These are phyloP conservation scores for Mycena vitilis DNA, from an alignment of 768 basidiomycete genomes.

Conservation along the genomic window DNA sequence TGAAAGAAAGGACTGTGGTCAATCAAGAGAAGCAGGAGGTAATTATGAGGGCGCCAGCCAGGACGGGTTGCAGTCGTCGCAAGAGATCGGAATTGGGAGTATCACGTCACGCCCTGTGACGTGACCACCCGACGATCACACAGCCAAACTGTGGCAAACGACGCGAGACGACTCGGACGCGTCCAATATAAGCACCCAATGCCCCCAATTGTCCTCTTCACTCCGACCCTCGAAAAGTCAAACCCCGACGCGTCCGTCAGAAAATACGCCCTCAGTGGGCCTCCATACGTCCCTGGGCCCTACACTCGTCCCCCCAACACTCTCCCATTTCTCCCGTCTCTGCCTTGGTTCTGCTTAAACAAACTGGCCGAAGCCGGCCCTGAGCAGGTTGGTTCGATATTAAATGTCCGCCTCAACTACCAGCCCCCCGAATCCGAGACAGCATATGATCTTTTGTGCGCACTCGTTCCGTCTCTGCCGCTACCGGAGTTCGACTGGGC, in stretches of 20 bases:
- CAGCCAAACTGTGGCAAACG: not conserved
- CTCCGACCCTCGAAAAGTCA: slow-evolving; percentile 3
- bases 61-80: slow-evolving; percentile 33
- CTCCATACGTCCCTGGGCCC: slow-evolving; percentile 39
- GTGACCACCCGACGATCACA: not conserved
- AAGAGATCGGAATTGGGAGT: slow-evolving; percentile 35
- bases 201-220: slow-evolving; percentile 4
- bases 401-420: slow-evolving; percentile 50
- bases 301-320: slow-evolving; percentile 33
- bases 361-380: slow-evolving; percentile 33
- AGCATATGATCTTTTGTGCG: slow-evolving; percentile 50
- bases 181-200: not conserved
- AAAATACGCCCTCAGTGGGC: slow-evolving; percentile 34
- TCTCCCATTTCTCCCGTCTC: slow-evolving; percentile 56
- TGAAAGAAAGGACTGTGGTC: slow-evolving; percentile 46
- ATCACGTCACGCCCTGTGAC: not conserved
- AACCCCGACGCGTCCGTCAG: slow-evolving; percentile 41
- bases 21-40: slow-evolving; percentile 29
- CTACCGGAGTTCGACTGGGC: slow-evolving; percentile 37
- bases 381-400: slow-evolving; percentile 18
- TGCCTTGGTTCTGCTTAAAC: slow-evolving; percentile 62
- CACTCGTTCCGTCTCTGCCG: slow-evolving; percentile 51
- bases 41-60: slow-evolving; percentile 35
- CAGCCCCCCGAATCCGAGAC: slow-evolving; percentile 37
- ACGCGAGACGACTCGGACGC: too few species aligned